These are phyloP conservation scores for Exserohilum rostratum DNA, from an alignment of 2,329 filamentous ascomycete genomes.

Conservation along the genomic window DNA sequence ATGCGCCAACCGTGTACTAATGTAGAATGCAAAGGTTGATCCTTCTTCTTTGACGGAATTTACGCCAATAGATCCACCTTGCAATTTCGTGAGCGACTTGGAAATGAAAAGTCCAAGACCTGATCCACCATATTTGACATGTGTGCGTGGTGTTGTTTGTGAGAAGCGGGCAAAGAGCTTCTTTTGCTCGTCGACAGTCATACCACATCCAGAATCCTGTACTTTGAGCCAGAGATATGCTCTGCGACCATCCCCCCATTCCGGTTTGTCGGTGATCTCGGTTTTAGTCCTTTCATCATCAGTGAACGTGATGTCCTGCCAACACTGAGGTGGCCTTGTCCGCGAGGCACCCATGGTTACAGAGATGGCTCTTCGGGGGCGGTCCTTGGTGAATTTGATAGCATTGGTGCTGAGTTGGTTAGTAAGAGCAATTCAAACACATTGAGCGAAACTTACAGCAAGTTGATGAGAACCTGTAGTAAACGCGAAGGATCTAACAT, in stretches of 20 bases:
- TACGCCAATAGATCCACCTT: conserved; percentile 53
- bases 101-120: conserved; percentile 54
- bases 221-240: conserved; percentile 46
- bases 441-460: conserved; percentile 33
- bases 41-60: conserved; percentile 40
- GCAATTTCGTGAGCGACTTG: conserved; percentile 36
- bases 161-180: conserved; percentile 41
- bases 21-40: conserved; percentile 52
- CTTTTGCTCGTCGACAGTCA: conserved; percentile 46
- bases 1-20: conserved; percentile 33
- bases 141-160: conserved; percentile 40
- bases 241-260: conserved; percentile 44
- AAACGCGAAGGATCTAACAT: conserved; percentile 39
- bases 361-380: conserved; percentile 40
- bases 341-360: conserved; percentile 47
- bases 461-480: conserved; percentile 36
- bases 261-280: conserved; percentile 17
- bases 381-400: conserved; percentile 47
- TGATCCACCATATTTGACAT: conserved; percentile 50
- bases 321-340: conserved; percentile 19
- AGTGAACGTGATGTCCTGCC: conserved; percentile 26
- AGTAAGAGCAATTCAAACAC: conserved; percentile 25
- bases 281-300: conserved; percentile 4
- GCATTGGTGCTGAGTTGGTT: conserved; percentile 35
- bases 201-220: conserved; percentile 49